Conservation (phyloP, 768 basidiomycete species). For the Boletus barrowsii region DNA sequence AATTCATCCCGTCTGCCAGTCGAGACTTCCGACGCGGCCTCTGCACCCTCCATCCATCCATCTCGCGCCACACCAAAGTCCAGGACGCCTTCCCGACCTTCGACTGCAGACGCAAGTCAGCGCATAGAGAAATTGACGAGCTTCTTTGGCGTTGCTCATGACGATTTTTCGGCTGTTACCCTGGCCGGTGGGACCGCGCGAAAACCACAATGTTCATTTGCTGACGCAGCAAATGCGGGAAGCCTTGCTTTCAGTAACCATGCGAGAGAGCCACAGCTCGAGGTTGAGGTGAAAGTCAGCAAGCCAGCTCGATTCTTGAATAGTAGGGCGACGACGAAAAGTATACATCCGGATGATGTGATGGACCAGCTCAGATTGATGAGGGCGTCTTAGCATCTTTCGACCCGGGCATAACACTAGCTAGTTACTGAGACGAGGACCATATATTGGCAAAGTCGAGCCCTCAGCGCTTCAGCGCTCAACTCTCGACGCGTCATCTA, state of each 20-base stretch:
- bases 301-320: constrained; percentile 41
- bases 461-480: too few relatives aligned
- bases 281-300: constrained; percentile 40
- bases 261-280: constrained; percentile 3
- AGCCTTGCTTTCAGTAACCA: constrained; percentile 1
- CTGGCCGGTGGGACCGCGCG: background rate
- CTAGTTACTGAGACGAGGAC: too few relatives aligned
- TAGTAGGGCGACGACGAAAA: constrained; percentile 28
- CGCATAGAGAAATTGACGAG: constrained; percentile 13
- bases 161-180: constrained; percentile 1
- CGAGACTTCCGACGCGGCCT: background rate
- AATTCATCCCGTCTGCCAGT: background rate
- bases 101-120: constrained; percentile 4
- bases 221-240: background rate
- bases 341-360: constrained; percentile 40
- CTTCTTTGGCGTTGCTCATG: constrained; percentile 16
- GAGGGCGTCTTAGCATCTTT: constrained; percentile 25
- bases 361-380: constrained; percentile 44
- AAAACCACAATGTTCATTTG: background rate
- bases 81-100: background rate
- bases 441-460: too few relatives aligned
- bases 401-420: too few relatives aligned
- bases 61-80: background rate
- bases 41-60: background rate
- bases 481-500: too few relatives aligned